Evolutionary conservation across 495 filamentous ascomycete species (phyloP), one percentile per base, ranked within the genome.

Genomic region (Penicillium steckii): DNA sequence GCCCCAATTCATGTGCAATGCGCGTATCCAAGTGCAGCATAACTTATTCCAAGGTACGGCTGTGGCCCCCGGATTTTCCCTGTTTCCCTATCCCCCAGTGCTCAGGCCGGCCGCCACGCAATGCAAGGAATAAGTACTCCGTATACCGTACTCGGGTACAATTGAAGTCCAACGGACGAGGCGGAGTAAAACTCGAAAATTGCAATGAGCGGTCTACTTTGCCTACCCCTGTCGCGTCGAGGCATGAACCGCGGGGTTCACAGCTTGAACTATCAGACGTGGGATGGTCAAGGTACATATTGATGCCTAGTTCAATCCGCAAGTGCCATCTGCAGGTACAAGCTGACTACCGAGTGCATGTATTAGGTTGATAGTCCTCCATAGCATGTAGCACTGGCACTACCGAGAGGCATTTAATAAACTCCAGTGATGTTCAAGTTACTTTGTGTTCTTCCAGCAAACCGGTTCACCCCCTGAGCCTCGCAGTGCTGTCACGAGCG

Each of bases 401-500:
- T n/a, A n/a, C n/a, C n/a, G 13, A 37, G 33, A 37, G 33, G 15
- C 33, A 18, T 37, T 32, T 37, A 15, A 37, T 37, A 7, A 15
- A 17, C 33, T 15, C 33, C 33, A 37, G n/a, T 37, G 26, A 27
- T 27, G 33, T 15, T 15, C 12, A n/a, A 17, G 13, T 37, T 8
- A 37, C 33, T 37, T 37, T 37, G 33, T 37, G 5, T n/a, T n/a
- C n/a, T n/a, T n/a, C 15, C 33, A 37, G 7, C 15, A 17, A 19
- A 15, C 13, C 4, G 15, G 33, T 37, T 17, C 6, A 15, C 33
- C 52, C 52, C 52, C 52, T 54, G 52, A 54, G 26, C 44, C 26
- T n/a, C 10, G 13, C 33, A 41, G 42, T 33, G 42, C 26, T 46
- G 44, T 44, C 46, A 55, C 52, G 52, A 55, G 52, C 47, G 33